Percentiles rank a stretch among this genome's conserved stretches.
Evolutionary conservation across 495 filamentous ascomycete species (phyloP).

Genomic region (Aspergillus coremiiformis): DNA sequence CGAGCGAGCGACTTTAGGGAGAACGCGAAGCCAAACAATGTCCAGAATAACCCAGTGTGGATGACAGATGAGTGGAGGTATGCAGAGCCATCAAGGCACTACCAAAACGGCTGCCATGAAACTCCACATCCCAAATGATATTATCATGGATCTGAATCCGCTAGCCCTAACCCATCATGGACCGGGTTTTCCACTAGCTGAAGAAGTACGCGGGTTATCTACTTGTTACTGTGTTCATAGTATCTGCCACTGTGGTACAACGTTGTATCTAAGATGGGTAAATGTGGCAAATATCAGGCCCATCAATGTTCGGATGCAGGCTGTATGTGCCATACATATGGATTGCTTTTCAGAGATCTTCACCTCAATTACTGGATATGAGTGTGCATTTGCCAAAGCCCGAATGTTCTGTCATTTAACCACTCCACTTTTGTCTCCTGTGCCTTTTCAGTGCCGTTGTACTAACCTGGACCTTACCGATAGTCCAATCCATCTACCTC

Average conservation of each 20-base stretch:
- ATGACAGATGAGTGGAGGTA: constrained; percentile 55
- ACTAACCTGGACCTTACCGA: constrained; percentile 13
- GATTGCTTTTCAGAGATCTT: constrained; percentile 63
- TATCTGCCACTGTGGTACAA: constrained; percentile 56
- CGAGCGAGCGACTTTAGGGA: constrained; percentile 53
- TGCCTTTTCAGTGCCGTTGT: too few relatives aligned
- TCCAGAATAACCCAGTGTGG: constrained; percentile 46
- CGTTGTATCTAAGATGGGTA: constrained; percentile 52
- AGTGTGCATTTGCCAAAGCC: constrained; percentile 41
- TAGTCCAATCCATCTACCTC: constrained; percentile 54
- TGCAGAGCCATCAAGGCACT: constrained; percentile 39
- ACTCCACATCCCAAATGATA: constrained; percentile 56
- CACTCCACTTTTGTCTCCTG: too few relatives aligned
- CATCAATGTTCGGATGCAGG: constrained; percentile 51
- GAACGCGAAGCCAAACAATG: constrained; percentile 56
- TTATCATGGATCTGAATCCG: constrained; percentile 65
- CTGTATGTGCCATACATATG: constrained; percentile 54
- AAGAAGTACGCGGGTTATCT: constrained; percentile 62
- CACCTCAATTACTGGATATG: constrained; percentile 49
- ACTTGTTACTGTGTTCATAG: constrained; percentile 51
- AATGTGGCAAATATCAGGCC: constrained; percentile 45
- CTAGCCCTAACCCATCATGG: constrained; percentile 62
- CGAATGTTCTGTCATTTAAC: not conserved
- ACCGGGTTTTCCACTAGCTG: constrained; percentile 59
- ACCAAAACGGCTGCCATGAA: constrained; percentile 45